Conservation (phyloP, 2,329 filamentous ascomycete species). For the Claviceps quebecensis region DNA sequence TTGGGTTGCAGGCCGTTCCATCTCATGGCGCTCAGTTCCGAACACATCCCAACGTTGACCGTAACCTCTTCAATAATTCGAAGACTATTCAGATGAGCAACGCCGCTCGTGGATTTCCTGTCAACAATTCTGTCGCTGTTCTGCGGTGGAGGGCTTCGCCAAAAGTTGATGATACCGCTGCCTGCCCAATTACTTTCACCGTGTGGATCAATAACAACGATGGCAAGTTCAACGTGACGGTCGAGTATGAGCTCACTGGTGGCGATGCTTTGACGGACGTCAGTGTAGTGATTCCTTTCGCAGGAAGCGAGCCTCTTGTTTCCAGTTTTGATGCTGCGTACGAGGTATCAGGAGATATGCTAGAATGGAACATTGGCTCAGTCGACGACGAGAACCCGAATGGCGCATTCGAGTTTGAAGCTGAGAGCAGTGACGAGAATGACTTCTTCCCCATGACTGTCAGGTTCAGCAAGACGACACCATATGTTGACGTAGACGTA, state of each 20-base stretch:
- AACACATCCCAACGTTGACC: slow-evolving; percentile 94
- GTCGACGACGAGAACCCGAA: slow-evolving; percentile 70
- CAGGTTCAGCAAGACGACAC: slow-evolving; percentile 70
- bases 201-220: slow-evolving; percentile 92
- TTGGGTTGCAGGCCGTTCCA: slow-evolving; percentile 61
- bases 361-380: slow-evolving; percentile 87
- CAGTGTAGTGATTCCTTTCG: slow-evolving; percentile 74
- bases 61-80: slow-evolving; percentile 65
- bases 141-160: slow-evolving; percentile 83
- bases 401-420: slow-evolving; percentile 92
- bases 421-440: slow-evolving; percentile 70
- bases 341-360: slow-evolving; percentile 78
- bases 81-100: slow-evolving; percentile 87
- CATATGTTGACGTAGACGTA: slow-evolving; percentile 89
- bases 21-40: slow-evolving; percentile 82
- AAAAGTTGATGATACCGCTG: slow-evolving; percentile 63
- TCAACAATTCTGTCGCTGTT: slow-evolving; percentile 86
- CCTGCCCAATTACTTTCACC: slow-evolving; percentile 88
- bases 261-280: slow-evolving; percentile 70
- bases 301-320: slow-evolving; percentile 70
- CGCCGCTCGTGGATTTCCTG: slow-evolving; percentile 73
- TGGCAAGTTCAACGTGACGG: slow-evolving; percentile 74
- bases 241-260: slow-evolving; percentile 89
- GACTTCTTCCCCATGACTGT: slow-evolving; percentile 98
- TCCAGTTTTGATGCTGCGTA: slow-evolving; percentile 91